phyloP scores from a whole-genome alignment of 108 stramenopile genomes.

The Nitzschia palea region DNA sequence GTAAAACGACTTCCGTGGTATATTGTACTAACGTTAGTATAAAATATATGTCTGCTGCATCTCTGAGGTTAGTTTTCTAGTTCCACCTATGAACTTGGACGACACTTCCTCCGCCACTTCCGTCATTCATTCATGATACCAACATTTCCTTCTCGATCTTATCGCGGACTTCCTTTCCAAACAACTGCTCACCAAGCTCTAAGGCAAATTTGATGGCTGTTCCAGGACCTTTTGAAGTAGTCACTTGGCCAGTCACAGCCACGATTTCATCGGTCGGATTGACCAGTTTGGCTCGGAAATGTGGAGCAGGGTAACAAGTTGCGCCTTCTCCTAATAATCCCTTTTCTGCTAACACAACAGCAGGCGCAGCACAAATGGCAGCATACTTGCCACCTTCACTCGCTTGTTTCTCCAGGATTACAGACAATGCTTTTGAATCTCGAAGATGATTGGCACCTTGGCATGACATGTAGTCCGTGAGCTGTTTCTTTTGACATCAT shows the following conservation, averaged over 20 bases:
- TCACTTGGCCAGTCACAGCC: constrained; percentile 66
- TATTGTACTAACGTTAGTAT: no score
- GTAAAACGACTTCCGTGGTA: no score
- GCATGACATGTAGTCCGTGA: no score
- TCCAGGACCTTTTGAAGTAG: constrained; percentile 82
- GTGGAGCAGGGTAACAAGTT: constrained; percentile 91
- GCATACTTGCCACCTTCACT: constrained; percentile 56
- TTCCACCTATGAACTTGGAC: no score
- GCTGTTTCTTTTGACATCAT: no score
- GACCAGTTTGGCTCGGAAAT: constrained; percentile 56
- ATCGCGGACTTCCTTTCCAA: constrained; percentile 58
- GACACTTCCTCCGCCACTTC: no score
- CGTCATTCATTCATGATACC: no score
- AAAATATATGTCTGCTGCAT: no score
- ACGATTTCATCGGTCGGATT: constrained; percentile 63
- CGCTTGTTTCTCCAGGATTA: constrained; percentile 75
- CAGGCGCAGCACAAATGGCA: constrained; percentile 89
- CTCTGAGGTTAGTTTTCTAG: no score
- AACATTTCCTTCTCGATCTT: constrained; percentile 60
- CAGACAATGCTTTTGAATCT: constrained; percentile 61
- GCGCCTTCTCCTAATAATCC: constrained; percentile 68
- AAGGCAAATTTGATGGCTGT: constrained; percentile 76
- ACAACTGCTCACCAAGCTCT: constrained; percentile 55
- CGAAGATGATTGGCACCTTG: constrained; percentile 79
- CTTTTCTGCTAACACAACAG: constrained; percentile 76